These are phyloP conservation scores for Wickerhamomyces subpelliculosus DNA, from an alignment of 805 yeast species.

Conservation along the genomic window DNA sequence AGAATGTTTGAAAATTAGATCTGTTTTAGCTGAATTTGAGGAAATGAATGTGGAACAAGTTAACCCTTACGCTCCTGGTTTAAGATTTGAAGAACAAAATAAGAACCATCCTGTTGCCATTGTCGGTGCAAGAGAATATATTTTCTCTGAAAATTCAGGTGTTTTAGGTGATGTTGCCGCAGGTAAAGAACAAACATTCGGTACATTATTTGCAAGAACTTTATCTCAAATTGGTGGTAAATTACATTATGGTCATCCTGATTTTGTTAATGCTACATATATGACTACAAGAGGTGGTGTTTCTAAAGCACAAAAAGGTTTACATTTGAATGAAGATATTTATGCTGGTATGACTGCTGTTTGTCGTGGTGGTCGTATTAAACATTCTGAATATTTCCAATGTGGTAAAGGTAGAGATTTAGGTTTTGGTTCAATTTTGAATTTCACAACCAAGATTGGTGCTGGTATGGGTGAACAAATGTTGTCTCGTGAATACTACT, in stretches of 20 bases:
- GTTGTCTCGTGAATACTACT: slow-evolving; percentile 77
- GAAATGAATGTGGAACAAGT: slow-evolving; percentile 69
- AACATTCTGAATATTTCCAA: slow-evolving; percentile 82
- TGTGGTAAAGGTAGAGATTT: slow-evolving; percentile 90
- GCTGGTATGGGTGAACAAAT: slow-evolving; percentile 93
- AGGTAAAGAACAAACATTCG: slow-evolving; percentile 85
- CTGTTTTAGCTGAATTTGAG: slow-evolving; percentile 77
- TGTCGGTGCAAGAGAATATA: slow-evolving; percentile 83
- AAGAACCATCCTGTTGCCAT: slow-evolving; percentile 68
- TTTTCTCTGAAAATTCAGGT: slow-evolving; percentile 82
- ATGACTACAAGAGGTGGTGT: slow-evolving; percentile 88
- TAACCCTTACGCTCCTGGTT: slow-evolving; percentile 70
- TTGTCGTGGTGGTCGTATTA: slow-evolving; percentile 80
- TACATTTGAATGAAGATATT: slow-evolving; percentile 82
- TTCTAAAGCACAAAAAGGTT: slow-evolving; percentile 80
- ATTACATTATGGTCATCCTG: slow-evolving; percentile 86
- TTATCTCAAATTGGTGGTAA: slow-evolving; percentile 82
- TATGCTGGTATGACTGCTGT: slow-evolving; percentile 84
- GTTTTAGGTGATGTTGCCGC: slow-evolving; percentile 86
- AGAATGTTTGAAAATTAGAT: slow-evolving; percentile 78
- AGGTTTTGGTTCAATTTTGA: slow-evolving; percentile 80
- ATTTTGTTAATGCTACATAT: slow-evolving; percentile 65
- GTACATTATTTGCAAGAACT: slow-evolving; percentile 79
- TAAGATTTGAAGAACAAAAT: slow-evolving; percentile 48
- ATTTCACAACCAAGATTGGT: slow-evolving; percentile 83